Evolutionary conservation across 2,329 filamentous ascomycete genomes (phyloP).

Genomic region (Thyridium curvatum): DNA sequence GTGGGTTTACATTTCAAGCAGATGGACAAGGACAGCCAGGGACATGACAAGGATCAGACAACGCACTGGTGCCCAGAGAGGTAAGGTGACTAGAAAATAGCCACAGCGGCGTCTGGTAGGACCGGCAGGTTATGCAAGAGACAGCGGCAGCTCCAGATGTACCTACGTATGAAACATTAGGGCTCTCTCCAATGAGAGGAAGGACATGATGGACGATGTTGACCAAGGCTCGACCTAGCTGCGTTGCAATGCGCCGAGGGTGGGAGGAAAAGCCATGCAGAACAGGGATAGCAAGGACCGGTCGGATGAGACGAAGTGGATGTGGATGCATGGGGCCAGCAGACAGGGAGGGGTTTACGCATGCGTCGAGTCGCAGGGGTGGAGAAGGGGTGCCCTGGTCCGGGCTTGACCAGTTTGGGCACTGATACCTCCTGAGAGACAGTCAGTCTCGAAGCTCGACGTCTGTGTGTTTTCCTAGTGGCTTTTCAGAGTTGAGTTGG

Average conservation of each 20-base stretch:
- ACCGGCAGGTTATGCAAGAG: neutral
- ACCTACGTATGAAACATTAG: constrained; percentile 26
- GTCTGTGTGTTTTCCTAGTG: neutral
- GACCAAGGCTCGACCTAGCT: constrained; percentile 2
- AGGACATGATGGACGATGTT: neutral
- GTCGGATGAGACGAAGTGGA: constrained; percentile 19
- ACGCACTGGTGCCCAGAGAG: neutral
- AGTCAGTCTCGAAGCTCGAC: neutral
- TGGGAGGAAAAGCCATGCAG: constrained; percentile 9
- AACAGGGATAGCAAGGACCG: constrained; percentile 14
- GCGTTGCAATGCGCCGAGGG: too few relatives aligned
- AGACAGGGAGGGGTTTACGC: constrained; percentile 13
- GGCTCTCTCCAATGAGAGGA: constrained; percentile 15
- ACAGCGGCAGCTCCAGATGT: constrained; percentile 5
- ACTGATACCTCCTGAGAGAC: neutral
- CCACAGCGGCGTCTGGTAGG: too few relatives aligned
- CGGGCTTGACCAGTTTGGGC: constrained; percentile 1
- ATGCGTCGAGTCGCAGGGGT: neutral
- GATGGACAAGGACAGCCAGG: constrained; percentile 1
- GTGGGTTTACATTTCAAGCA: too few relatives aligned
- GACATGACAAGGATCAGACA: constrained; percentile 5
- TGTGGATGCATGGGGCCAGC: constrained; percentile 14
- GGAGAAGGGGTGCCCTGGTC: neutral
- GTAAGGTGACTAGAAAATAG: too few relatives aligned
- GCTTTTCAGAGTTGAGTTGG: too few relatives aligned